Evolutionary conservation across 2,329 filamentous ascomycete species (phyloP).

Genomic region (Madurella fahalii): DNA sequence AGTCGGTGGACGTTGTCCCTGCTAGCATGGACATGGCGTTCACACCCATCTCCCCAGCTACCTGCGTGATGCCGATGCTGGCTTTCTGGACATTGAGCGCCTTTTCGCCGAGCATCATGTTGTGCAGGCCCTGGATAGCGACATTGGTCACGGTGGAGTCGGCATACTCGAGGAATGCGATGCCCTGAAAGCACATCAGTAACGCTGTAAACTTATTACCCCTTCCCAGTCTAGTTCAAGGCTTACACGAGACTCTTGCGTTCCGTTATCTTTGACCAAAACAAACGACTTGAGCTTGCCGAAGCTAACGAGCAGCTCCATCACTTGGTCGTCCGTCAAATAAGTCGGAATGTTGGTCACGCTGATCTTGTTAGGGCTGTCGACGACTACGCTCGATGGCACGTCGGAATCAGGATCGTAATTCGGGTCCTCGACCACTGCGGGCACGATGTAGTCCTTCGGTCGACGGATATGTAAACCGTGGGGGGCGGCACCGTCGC

Average conservation of each 20-base stretch:
- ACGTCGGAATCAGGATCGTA: slow-evolving; percentile 64
- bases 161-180: slow-evolving; percentile 93
- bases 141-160: slow-evolving; percentile 74
- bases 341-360: slow-evolving; percentile 85
- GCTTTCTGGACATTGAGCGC: slow-evolving; percentile 82
- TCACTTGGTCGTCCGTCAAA: slow-evolving; percentile 85
- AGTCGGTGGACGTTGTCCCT: slow-evolving; percentile 74
- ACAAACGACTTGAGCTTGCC: slow-evolving; percentile 90
- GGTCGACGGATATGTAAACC: slow-evolving; percentile 78
- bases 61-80: slow-evolving; percentile 91
- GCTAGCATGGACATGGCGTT: slow-evolving; percentile 98
- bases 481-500: slow-evolving; percentile 48
- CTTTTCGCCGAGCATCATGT: slow-evolving; percentile 87
- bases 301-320: slow-evolving; percentile 84
- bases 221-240: not conserved
- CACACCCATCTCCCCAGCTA: slow-evolving; percentile 89
- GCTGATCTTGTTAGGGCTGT: slow-evolving; percentile 93
- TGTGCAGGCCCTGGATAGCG: slow-evolving; percentile 85
- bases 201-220: not conserved
- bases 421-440: slow-evolving; percentile 66
- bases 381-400: slow-evolving; percentile 75
- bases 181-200: slow-evolving; percentile 58
- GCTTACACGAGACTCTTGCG: slow-evolving; percentile 81
- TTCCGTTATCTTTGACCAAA: slow-evolving; percentile 79
- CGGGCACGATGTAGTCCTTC: slow-evolving; percentile 95